These are phyloP conservation scores for Ophiobolus disseminans DNA, from an alignment of 2,329 filamentous ascomycete species.

Conservation along the genomic window DNA sequence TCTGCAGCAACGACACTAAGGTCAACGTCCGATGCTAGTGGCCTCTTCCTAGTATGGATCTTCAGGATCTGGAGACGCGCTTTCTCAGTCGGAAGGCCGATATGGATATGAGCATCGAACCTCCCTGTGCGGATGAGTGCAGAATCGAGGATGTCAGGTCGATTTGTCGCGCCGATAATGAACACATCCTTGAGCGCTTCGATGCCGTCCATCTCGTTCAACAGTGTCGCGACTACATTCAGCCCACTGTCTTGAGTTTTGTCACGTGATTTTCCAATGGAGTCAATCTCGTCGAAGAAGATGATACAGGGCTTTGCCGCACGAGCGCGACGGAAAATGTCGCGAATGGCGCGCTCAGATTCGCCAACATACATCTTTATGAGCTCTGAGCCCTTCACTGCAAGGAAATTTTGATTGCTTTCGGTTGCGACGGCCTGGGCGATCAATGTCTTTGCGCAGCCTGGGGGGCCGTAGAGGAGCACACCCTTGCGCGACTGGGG, in stretches of 20 bases:
- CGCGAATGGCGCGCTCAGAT: constrained; percentile 83
- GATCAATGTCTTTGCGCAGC: constrained; percentile 92
- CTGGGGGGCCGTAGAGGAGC: constrained; percentile 88
- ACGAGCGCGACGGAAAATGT: constrained; percentile 83
- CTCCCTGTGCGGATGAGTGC: constrained; percentile 85
- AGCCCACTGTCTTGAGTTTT: constrained; percentile 62
- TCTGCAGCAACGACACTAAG: constrained; percentile 66
- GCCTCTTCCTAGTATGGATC: constrained; percentile 69
- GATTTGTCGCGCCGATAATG: constrained; percentile 89
- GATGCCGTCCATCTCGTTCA: constrained; percentile 97
- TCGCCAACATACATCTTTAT: constrained; percentile 98
- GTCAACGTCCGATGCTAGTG: constrained; percentile 69
- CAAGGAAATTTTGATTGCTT: constrained; percentile 89
- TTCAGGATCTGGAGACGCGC: constrained; percentile 79
- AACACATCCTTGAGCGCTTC: constrained; percentile 83
- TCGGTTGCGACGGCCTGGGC: constrained; percentile 92
- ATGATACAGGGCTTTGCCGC: constrained; percentile 91
- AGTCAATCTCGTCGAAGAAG: constrained; percentile 97
- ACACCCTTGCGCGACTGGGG: constrained; percentile 73
- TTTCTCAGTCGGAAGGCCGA: constrained; percentile 76
- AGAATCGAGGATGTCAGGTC: constrained; percentile 83
- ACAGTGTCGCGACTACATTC: constrained; percentile 85
- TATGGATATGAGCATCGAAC: constrained; percentile 84
- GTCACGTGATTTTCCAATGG: constrained; percentile 71
- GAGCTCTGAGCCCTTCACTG: constrained; percentile 91